Evolutionary conservation across 2,329 filamentous ascomycete species (phyloP).

Genomic region (Passalora sequoiae): DNA sequence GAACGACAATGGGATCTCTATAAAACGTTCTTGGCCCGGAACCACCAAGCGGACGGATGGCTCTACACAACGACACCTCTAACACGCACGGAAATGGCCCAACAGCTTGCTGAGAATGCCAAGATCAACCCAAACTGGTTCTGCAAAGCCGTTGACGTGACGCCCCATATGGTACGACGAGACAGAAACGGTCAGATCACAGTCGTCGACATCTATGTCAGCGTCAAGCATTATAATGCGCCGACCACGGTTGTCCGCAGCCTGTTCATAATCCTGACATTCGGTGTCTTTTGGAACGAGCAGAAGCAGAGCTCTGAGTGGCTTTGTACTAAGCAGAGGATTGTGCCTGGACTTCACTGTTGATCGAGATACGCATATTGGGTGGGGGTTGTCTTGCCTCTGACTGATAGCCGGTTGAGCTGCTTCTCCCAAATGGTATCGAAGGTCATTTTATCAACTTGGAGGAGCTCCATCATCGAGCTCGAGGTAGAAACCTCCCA

Average conservation of each 20-base stretch:
- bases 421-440: too few relatives aligned
- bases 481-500: too few relatives aligned
- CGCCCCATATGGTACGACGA: neutral
- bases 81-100: neutral
- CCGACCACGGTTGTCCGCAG: neutral
- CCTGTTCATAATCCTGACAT: neutral
- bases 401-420: too few relatives aligned
- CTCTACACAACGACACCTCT: neutral
- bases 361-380: too few relatives aligned
- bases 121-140: neutral
- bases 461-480: too few relatives aligned
- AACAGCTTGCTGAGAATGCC: neutral
- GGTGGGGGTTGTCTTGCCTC: too few relatives aligned
- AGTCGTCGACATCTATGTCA: neutral
- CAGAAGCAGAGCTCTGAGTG: neutral
- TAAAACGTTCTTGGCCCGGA: neutral
- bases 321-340: slow-evolving; percentile 1
- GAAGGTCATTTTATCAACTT: too few relatives aligned
- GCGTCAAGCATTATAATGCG: slow-evolving; percentile 2
- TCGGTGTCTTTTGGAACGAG: neutral
- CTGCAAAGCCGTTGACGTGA: slow-evolving; percentile 1
- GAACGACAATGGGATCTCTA: neutral
- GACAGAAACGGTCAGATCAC: neutral
- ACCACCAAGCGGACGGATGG: neutral
- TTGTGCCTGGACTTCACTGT: slow-evolving; percentile 2